Evolutionary conservation across 1,139 yeast species (phyloP), one percentile per base, ranked within the genome.

Genomic region (Williopsis jadinii): DNA sequence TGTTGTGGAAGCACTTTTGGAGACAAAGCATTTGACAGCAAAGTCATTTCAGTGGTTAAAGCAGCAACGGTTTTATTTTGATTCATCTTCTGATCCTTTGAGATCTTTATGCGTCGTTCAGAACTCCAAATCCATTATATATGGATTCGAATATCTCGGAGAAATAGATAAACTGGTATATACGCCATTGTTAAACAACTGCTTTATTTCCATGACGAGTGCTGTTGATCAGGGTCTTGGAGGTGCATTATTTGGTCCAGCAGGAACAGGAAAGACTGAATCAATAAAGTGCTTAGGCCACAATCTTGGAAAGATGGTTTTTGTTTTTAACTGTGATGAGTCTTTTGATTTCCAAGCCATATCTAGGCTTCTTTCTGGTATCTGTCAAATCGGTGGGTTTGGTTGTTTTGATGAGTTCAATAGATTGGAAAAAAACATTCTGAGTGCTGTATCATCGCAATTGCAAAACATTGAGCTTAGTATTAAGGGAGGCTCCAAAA

Each of bases 211-310:
- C 0, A 75, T 90, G 79, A 70, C 85, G 0, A 85, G 82, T 48
- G 94, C 97, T 0, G 60, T 88, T 27, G 73, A 75, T 31, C 87
- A 80, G 51, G 73, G 73, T 34, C 66, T 80, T 11, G 97, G 97
- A n/a, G 95, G 95, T 0, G 83, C 95, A 1, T 86, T 95, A 1
- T 80, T 83, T 62, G 98, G 98, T 0, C 97, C 98, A 2, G 97
- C 98, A 3, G 98, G 97, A 38, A 92, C 97, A 0, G 98, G 97
- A 52, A 90, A 92, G 58, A 92, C 98, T 0, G 98, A 92, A 57
- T 74, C 95, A 0, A 73, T 90, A 19, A 92, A 92, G 57, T 86
- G 95, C 0, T 67, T 90, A 28, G 97, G 95, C 1, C 78, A 78
- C 37, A 78, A 77, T 36, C 63, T 92, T 11, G 98, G 97, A 9